A percentile compares a stretch with the other conserved stretches of the same genome.
Conservation (phyloP, 1,139 yeast genomes). For the Geotrichum reessii region DNA sequence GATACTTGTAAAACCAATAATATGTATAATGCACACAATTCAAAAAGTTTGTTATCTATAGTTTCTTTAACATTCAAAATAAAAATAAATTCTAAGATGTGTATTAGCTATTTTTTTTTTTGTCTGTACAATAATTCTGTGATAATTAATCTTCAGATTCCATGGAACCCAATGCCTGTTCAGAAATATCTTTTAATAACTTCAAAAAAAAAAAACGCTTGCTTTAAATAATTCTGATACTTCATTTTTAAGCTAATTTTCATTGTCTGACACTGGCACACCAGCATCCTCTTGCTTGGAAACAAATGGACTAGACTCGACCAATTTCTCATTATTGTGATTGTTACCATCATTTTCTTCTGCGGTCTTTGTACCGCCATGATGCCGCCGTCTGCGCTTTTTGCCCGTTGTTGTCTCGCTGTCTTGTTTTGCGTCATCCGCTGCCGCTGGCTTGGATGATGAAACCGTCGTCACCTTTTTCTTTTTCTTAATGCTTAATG, state of each 20-base stretch:
- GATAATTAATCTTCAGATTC: not conserved
- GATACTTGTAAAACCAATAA: too few relatives aligned
- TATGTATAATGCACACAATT: too few relatives aligned
- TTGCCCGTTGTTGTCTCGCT: not conserved
- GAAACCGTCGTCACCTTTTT: slow-evolving; percentile 16
- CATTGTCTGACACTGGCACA: not conserved
- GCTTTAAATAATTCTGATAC: too few relatives aligned
- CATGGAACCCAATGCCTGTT: not conserved
- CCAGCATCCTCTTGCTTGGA: not conserved
- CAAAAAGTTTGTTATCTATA: too few relatives aligned
- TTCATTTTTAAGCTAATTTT: too few relatives aligned
- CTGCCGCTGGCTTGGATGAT: not conserved
- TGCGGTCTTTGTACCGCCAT: not conserved
- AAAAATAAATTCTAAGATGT: too few relatives aligned
- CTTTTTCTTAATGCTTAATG: slow-evolving; percentile 67
- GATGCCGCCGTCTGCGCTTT: slow-evolving; percentile 11
- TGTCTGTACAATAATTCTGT: not conserved
- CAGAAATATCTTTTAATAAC: too few relatives aligned
- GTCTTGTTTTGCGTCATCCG: not conserved
- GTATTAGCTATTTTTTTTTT: not conserved
- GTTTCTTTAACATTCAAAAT: too few relatives aligned
- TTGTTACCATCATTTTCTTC: not conserved
- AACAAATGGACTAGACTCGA: too few relatives aligned
- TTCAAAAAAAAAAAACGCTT: too few relatives aligned
- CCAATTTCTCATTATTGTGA: not conserved